Evolutionary conservation across 257 asterid species (phyloP), one percentile per base, ranked within the genome.

Genomic region (Striga asiatica): DNA sequence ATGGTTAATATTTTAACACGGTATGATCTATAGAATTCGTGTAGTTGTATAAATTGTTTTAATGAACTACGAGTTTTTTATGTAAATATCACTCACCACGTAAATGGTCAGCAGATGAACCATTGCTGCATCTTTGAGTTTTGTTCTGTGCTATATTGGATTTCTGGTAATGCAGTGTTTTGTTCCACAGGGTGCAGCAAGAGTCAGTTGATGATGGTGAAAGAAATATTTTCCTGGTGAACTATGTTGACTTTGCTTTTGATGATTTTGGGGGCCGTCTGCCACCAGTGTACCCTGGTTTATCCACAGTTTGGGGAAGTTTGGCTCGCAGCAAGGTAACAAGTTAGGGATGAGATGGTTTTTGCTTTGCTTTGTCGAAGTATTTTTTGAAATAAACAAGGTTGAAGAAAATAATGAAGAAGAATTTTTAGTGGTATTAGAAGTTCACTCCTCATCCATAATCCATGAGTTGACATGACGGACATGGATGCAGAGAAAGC

Each of bases 261-360:
- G 95, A 92, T 73, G 95, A 92, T 78, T 92, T 92, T 73, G 98
- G 95, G 57, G 95, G 94, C n/a, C 98, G 94, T 59, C 97, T 87
- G 55, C 91, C 93, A 57, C 98, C 98, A 17, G 98, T 92, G 8
- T 92, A 92, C 76, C 97, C 98, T 54, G 98, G 98, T 64, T 78
- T 92, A 67, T 74, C 97, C 69, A 92, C 98, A 31, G 98, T 92
- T 6, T 92, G 98, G 98, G 98, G 98, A 75, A 92, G 98, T 78
- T 78, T 92, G 83, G 98, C 98, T 31, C 98, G 98, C 71, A 92
- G 98, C 73, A 92, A 92, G 98, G 98, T 92, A 80, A 60, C 18
- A 48, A n/a, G n/a, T 56, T 67, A 56, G 38, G 38, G 50, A 52
- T 50, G 45, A 38, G 53, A 38, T 62, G 22, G 9, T 41, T 41